A percentile compares a stretch with the other conserved stretches of the same genome.
Evolutionary conservation across 306 rosid species (phyloP).

Genomic region (Heteromeles arbutifolia): DNA sequence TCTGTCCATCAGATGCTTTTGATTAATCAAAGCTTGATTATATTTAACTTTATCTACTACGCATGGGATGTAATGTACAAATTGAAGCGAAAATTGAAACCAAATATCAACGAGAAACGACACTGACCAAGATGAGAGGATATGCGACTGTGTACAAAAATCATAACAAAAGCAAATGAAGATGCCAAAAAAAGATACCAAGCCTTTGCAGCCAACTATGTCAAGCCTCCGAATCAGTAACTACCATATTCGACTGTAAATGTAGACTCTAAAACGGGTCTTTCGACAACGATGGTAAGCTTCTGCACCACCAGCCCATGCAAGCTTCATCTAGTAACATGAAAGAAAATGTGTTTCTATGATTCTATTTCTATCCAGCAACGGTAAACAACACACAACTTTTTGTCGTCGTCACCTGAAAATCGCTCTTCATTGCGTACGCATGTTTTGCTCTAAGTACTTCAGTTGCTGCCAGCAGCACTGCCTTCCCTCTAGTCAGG

Average conservation of each 20-base stretch:
- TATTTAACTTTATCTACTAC: no score
- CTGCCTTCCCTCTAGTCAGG: slow-evolving; percentile 17
- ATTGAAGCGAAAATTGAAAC: no score
- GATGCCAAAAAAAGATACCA: not conserved
- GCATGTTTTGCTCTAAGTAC: not conserved
- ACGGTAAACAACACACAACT: not conserved
- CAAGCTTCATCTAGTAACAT: slow-evolving; percentile 12
- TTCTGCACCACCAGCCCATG: not conserved
- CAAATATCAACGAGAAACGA: no score
- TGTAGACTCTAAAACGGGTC: not conserved
- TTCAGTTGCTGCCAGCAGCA: slow-evolving; percentile 19
- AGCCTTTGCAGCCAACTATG: not conserved
- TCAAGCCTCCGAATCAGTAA: not conserved
- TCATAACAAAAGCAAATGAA: not conserved
- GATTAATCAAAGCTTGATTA: no score
- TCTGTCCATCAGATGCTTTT: no score
- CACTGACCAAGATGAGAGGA: not conserved
- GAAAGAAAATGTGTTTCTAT: slow-evolving; percentile 1
- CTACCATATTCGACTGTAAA: not conserved
- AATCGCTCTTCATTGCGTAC: not conserved
- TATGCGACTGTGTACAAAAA: not conserved
- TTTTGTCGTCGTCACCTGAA: not conserved
- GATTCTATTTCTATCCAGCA: not conserved
- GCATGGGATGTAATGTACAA: no score
- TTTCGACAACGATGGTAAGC: slow-evolving; percentile 10